These are phyloP conservation scores for Colletotrichum sansevieriae DNA, from an alignment of 2,329 filamentous ascomycete genomes.

Conservation along the genomic window DNA sequence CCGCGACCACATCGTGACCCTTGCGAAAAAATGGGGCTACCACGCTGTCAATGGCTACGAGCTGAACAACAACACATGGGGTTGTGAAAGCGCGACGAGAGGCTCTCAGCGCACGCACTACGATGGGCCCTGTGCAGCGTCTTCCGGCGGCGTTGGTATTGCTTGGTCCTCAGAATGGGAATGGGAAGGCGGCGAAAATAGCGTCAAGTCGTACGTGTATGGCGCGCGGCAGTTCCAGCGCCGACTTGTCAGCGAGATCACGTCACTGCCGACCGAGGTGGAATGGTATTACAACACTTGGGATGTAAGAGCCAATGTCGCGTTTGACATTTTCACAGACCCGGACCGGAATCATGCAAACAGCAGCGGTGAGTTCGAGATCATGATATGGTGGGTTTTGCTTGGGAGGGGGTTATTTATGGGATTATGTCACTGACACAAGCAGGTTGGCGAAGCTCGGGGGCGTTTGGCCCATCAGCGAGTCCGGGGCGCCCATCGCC, in stretches of 20 bases:
- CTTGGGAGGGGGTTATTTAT: too few relatives aligned
- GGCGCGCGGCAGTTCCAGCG: conserved; percentile 51
- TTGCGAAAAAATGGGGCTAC: conserved; percentile 49
- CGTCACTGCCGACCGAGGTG: conserved; percentile 51
- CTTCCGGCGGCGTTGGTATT: conserved; percentile 46
- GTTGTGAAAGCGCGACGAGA: conserved; percentile 48
- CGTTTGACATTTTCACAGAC: conserved; percentile 72
- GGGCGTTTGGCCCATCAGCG: conserved; percentile 63
- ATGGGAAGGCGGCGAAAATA: conserved; percentile 53
- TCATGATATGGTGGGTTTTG: conserved; percentile 71
- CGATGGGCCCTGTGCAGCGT: conserved; percentile 50
- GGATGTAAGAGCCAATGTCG: conserved; percentile 67
- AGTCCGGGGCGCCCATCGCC: conserved; percentile 40
- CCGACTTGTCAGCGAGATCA: conserved; percentile 50
- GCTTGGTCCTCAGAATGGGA: conserved; percentile 57
- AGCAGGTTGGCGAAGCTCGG: conserved; percentile 65
- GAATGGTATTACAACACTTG: conserved; percentile 61
- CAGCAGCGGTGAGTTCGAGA: conserved; percentile 64
- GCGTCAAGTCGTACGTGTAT: conserved; percentile 61
- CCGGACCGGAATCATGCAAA: conserved; percentile 50
- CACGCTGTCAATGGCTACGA: conserved; percentile 49
- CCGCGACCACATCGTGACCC: conserved; percentile 38
- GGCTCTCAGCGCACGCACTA: conserved; percentile 59
- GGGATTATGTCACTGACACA: background rate
- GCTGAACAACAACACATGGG: conserved; percentile 60